Percentiles rank a stretch among this genome's conserved stretches.
Evolutionary conservation across 2,329 filamentous ascomycete species (phyloP).

Genomic region (Penicillium sp.): DNA sequence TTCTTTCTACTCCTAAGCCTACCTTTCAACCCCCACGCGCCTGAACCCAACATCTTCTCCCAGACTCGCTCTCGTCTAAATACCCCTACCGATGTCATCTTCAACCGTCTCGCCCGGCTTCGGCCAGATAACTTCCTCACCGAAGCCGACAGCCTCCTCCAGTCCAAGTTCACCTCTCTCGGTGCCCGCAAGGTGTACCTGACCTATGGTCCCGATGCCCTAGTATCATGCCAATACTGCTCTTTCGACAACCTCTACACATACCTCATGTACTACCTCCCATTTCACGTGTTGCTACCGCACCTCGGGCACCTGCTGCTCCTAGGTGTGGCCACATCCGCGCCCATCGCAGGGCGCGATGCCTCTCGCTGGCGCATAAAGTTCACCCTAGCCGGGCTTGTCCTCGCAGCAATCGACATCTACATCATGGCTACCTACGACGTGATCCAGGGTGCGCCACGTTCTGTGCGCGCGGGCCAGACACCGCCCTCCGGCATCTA

Average conservation of each 20-base stretch:
- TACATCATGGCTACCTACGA: slow-evolving; percentile 66
- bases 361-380: slow-evolving; percentile 68
- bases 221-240: slow-evolving; percentile 82
- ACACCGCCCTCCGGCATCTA: slow-evolving; percentile 53
- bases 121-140: slow-evolving; percentile 46
- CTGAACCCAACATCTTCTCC: slow-evolving; percentile 68
- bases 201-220: slow-evolving; percentile 71
- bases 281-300: slow-evolving; percentile 65
- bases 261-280: slow-evolving; percentile 80
- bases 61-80: slow-evolving; percentile 78
- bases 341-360: slow-evolving; percentile 62
- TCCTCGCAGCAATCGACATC: slow-evolving; percentile 63
- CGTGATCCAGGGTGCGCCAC: slow-evolving; percentile 54
- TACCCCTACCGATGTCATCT: slow-evolving; percentile 80
- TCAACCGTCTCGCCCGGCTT: slow-evolving; percentile 64
- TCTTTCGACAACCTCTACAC: slow-evolving; percentile 64
- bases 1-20: slow-evolving; percentile 63
- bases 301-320: slow-evolving; percentile 76
- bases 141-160: slow-evolving; percentile 62
- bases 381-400: slow-evolving; percentile 64
- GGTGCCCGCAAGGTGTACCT: slow-evolving; percentile 79
- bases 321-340: slow-evolving; percentile 72
- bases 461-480: slow-evolving; percentile 62
- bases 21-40: slow-evolving; percentile 61
- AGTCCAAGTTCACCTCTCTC: slow-evolving; percentile 66